Percentiles rank a stretch among this genome's conserved stretches.
Evolutionary conservation across 176 grass and related monocot genomes (phyloP).

Genomic region (Juncus effusus): DNA sequence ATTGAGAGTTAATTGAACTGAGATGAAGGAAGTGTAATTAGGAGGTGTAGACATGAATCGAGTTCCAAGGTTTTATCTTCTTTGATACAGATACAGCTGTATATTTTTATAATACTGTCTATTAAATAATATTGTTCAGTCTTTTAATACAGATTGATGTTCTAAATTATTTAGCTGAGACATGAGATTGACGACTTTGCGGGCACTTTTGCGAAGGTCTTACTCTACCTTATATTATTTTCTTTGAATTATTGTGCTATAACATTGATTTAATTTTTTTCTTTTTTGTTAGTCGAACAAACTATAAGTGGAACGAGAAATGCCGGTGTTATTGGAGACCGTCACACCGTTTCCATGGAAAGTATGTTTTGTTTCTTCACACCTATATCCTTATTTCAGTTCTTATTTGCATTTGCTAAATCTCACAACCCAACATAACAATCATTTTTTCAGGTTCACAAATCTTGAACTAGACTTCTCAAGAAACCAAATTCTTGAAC

Average conservation of each 20-base stretch:
- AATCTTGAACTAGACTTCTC: no score
- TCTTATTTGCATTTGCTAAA: no score
- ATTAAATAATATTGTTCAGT: slow-evolving; percentile 18
- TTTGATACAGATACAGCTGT: neutral
- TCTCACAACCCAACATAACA: no score
- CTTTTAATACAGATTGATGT: slow-evolving; percentile 46
- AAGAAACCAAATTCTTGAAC: no score
- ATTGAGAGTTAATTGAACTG: no score
- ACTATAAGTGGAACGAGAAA: slow-evolving; percentile 51
- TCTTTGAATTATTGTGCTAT: neutral
- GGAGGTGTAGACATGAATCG: slow-evolving; percentile 56
- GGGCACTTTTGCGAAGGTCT: slow-evolving; percentile 82
- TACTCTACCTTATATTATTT: neutral
- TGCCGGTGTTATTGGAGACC: slow-evolving; percentile 91
- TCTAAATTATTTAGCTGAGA: slow-evolving; percentile 50
- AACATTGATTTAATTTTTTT: neutral
- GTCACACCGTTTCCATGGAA: slow-evolving; percentile 87
- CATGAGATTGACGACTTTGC: slow-evolving; percentile 76
- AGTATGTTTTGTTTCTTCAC: slow-evolving; percentile 46
- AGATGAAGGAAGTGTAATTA: slow-evolving; percentile 60
- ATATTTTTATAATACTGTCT: neutral
- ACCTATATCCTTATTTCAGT: slow-evolving; percentile 15
- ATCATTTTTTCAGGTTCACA: no score
- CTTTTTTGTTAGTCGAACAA: slow-evolving; percentile 70
- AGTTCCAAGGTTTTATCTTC: no score